A percentile compares a stretch with the other conserved stretches of the same genome.
phyloP scores from a whole-genome alignment of 371 early-diverging fungal species.

The Mortierella sp. region DNA sequence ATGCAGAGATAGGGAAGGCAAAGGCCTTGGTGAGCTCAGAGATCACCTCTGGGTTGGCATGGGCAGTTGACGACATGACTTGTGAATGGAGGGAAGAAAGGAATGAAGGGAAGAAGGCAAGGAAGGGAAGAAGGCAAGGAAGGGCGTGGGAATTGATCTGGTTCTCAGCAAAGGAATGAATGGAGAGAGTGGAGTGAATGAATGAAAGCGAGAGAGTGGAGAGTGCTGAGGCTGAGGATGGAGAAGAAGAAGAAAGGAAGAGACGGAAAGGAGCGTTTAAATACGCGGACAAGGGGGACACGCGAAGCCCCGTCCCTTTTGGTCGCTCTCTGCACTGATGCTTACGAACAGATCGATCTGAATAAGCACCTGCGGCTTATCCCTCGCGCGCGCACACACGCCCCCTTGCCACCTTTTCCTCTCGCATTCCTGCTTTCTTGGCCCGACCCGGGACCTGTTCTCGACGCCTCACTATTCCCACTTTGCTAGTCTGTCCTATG shows the following conservation, averaged over 20 bases:
- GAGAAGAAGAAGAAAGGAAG: neutral
- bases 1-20: slow-evolving; percentile 49
- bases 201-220: neutral
- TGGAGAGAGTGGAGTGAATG: neutral
- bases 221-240: neutral
- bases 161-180: neutral
- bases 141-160: neutral
- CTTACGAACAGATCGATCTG: neutral
- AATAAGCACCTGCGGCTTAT: slow-evolving; percentile 14
- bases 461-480: neutral
- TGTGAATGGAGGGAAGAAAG: neutral
- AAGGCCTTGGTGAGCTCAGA: slow-evolving; percentile 36
- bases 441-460: neutral
- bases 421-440: neutral
- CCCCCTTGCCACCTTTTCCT: neutral
- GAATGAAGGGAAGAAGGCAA: neutral
- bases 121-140: too few relatives aligned
- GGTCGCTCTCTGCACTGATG: neutral
- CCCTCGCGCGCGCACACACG: too few relatives aligned
- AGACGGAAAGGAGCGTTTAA: neutral
- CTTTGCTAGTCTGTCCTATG: neutral
- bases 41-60: slow-evolving; percentile 26
- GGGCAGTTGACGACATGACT: slow-evolving; percentile 14
- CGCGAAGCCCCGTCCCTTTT: slow-evolving; percentile 8
- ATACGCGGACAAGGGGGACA: neutral